These are phyloP conservation scores for Dothideomycetes sp. DNA, from an alignment of 2,329 filamentous ascomycete genomes.

Conservation along the genomic window DNA sequence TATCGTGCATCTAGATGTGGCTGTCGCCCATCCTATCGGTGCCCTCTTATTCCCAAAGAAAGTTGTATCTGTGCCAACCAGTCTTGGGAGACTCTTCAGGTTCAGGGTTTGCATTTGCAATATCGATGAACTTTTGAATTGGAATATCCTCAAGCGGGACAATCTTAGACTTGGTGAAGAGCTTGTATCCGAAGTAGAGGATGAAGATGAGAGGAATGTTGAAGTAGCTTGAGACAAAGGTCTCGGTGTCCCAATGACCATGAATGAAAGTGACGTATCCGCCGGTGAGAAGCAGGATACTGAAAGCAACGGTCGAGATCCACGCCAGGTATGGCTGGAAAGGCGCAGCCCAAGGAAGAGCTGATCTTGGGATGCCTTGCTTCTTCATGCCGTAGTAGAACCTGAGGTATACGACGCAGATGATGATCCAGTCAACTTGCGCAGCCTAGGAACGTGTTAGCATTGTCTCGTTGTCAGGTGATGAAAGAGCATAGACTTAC, in stretches of 20 bases:
- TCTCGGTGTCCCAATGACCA: constrained; percentile 15
- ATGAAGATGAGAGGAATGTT: constrained; percentile 17
- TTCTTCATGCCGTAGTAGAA: constrained; percentile 14
- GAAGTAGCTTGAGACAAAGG: constrained; percentile 19
- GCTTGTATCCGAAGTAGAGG: constrained; percentile 20
- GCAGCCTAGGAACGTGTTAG: too few relatives aligned
- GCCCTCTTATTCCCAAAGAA: constrained; percentile 13
- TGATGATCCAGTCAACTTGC: constrained; percentile 18
- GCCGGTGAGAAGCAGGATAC: constrained; percentile 16
- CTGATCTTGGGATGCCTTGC: constrained; percentile 15
- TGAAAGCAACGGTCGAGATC: constrained; percentile 13
- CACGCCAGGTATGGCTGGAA: constrained; percentile 20
- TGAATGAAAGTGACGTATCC: constrained; percentile 21
- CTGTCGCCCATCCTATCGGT: neutral
- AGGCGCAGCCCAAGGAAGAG: constrained; percentile 17
- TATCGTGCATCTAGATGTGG: neutral
- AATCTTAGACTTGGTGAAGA: constrained; percentile 15
- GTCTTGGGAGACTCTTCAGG: constrained; percentile 11
- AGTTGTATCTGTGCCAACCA: constrained; percentile 17
- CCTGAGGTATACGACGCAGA: constrained; percentile 16
- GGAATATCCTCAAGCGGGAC: constrained; percentile 9
- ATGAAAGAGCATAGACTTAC: constrained; percentile 1
- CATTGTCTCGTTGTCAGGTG: too few relatives aligned
- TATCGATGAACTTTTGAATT: constrained; percentile 15
- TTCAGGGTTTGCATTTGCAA: constrained; percentile 17